phyloP scores from a whole-genome alignment of 768 basidiomycete genomes.

The Obba rivulosa region DNA sequence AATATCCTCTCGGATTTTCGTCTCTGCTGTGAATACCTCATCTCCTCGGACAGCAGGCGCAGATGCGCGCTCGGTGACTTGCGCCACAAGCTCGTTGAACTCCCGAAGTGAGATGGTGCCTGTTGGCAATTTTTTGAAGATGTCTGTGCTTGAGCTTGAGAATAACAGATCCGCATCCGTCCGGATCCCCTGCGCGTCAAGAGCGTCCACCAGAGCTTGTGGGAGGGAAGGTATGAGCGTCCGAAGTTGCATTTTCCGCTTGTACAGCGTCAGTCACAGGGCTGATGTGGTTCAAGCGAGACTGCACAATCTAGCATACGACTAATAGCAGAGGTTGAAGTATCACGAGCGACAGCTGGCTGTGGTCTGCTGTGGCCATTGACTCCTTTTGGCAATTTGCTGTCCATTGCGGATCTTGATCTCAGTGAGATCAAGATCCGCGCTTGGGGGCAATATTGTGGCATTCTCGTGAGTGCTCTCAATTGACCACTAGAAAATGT shows the following conservation, averaged over 20 bases:
- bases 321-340: no score
- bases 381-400: no score
- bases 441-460: no score
- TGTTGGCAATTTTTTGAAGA: conserved; percentile 46
- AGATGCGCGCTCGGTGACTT: conserved; percentile 39
- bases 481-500: no score
- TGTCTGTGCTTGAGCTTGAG: conserved; percentile 38
- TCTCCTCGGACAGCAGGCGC: conserved; percentile 35
- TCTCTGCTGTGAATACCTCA: conserved; percentile 19
- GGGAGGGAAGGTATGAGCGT: conserved; percentile 28
- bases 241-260: conserved; percentile 20
- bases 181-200: conserved; percentile 45
- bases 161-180: conserved; percentile 59
- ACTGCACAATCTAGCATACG: no score
- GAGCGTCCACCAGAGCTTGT: conserved; percentile 35
- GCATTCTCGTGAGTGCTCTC: no score
- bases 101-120: conserved; percentile 45
- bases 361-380: no score
- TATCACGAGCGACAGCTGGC: no score
- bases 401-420: no score
- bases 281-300: no score
- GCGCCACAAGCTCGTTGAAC: conserved; percentile 34
- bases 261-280: no score
- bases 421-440: no score
- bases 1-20: conserved; percentile 6